phyloP scores from a whole-genome alignment of 495 filamentous ascomycete genomes.

The Opeltia flavorubescens region DNA sequence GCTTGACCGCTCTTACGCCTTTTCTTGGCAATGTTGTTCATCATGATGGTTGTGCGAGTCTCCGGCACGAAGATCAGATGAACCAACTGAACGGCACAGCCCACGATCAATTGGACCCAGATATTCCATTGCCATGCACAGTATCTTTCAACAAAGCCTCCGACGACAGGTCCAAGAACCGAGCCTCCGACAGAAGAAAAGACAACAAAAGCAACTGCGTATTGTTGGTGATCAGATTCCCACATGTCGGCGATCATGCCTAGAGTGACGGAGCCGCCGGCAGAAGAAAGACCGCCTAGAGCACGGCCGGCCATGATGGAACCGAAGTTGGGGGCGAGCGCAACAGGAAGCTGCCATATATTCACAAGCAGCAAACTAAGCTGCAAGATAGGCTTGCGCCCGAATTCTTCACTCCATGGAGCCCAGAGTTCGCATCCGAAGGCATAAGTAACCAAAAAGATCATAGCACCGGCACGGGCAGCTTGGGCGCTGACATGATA shows the following conservation, averaged over 20 bases:
- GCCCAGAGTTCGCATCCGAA: constrained; percentile 57
- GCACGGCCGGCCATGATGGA: constrained; percentile 42
- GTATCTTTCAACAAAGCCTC: constrained; percentile 41
- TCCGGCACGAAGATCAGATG: constrained; percentile 43
- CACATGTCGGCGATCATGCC: constrained; percentile 51
- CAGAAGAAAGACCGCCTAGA: constrained; percentile 44
- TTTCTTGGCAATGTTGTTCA: constrained; percentile 44
- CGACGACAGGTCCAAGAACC: constrained; percentile 45
- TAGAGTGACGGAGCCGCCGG: constrained; percentile 49
- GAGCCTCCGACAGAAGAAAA: constrained; percentile 51
- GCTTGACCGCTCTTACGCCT: constrained; percentile 35
- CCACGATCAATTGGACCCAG: constrained; percentile 48
- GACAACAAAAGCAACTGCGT: constrained; percentile 47
- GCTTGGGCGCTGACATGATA: constrained; percentile 34
- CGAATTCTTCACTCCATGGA: constrained; percentile 50
- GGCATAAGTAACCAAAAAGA: constrained; percentile 46
- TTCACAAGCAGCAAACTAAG: constrained; percentile 43
- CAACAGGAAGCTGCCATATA: constrained; percentile 41
- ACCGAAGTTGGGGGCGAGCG: constrained; percentile 37
- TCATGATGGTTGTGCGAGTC: constrained; percentile 43
- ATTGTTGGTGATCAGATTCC: constrained; percentile 45
- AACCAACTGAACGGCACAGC: constrained; percentile 36
- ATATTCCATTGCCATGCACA: constrained; percentile 40
- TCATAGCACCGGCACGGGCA: constrained; percentile 41
- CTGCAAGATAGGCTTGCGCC: constrained; percentile 43